These are phyloP conservation scores for Globisporangium camurandrum DNA, from an alignment of 352 stramenopile species.

Conservation along the genomic window DNA sequence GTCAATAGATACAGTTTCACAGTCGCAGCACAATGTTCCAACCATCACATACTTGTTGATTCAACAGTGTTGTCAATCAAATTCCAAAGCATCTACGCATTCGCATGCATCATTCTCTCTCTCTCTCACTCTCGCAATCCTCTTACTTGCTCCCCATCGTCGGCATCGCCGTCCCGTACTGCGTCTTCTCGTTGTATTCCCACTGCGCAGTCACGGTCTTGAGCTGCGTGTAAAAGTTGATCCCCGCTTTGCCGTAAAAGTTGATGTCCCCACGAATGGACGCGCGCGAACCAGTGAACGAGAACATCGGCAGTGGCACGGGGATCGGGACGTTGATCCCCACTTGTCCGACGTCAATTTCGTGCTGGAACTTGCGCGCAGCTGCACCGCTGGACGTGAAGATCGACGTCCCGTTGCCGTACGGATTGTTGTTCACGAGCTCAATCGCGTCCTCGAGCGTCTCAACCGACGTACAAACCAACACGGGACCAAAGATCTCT, in stretches of 20 bases:
- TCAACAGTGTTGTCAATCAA: no score
- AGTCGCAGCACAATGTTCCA: no score
- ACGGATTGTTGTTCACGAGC: conserved; percentile 94
- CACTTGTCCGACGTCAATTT: conserved; percentile 95
- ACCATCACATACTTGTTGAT: no score
- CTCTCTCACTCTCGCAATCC: background rate
- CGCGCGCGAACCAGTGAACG: conserved; percentile 93
- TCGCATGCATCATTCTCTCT: background rate
- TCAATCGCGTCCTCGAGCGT: conserved; percentile 95
- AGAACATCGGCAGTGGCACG: conserved; percentile 96
- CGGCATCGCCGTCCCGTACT: conserved; percentile 91
- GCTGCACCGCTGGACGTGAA: conserved; percentile 92
- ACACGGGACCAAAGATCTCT: conserved; percentile 97
- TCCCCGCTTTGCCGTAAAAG: conserved; percentile 95
- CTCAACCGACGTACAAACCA: conserved; percentile 87
- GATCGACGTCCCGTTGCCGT: conserved; percentile 96
- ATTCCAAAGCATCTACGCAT: no score
- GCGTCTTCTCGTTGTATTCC: conserved; percentile 87
- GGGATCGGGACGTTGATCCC: conserved; percentile 97
- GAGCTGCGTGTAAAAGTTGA: conserved; percentile 97
- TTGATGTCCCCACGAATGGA: conserved; percentile 96
- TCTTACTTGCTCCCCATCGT: conserved; percentile 69
- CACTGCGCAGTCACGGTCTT: conserved; percentile 98
- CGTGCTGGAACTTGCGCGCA: conserved; percentile 95
- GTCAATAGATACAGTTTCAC: no score